Conservation (phyloP, 75 land plant genomes). For the Adiantum capillusveneris region DNA sequence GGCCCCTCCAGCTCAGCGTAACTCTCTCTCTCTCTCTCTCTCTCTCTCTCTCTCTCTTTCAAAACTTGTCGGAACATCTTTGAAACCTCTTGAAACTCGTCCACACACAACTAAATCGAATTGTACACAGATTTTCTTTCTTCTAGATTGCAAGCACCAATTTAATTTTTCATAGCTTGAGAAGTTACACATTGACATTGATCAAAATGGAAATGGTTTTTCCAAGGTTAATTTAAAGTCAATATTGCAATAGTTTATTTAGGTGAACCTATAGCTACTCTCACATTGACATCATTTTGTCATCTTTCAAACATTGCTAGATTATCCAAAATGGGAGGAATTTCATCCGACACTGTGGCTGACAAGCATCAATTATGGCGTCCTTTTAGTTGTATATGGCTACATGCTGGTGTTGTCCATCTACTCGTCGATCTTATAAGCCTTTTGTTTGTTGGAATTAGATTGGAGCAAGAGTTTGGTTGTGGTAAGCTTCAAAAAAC, state of each 20-base stretch:
- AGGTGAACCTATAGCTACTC: too few species aligned
- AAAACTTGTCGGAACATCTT: too few species aligned
- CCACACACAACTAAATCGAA: too few species aligned
- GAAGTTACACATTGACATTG: too few species aligned
- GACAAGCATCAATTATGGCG: slow-evolving; percentile 45
- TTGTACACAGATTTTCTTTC: too few species aligned
- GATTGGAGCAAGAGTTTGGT: slow-evolving; percentile 56
- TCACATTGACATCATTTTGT: too few species aligned
- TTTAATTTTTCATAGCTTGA: too few species aligned
- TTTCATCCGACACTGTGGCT: slow-evolving; percentile 48
- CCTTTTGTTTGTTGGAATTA: slow-evolving; percentile 40
- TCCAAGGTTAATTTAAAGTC: background rate
- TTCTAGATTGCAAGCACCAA: too few species aligned
- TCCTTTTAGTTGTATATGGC: slow-evolving; percentile 38
- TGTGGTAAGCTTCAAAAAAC: slow-evolving; percentile 23
- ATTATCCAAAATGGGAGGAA: slow-evolving; percentile 58
- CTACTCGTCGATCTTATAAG: slow-evolving; percentile 42
- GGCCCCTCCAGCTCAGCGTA: slow-evolving; percentile 54
- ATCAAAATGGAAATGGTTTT: too few species aligned
- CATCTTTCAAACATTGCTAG: slow-evolving; percentile 36
- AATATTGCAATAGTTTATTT: background rate
- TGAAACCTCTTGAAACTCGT: too few species aligned
- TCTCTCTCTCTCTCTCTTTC: too few species aligned
- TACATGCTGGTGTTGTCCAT: slow-evolving; percentile 59
- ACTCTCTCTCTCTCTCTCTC: too few species aligned